Base-by-base conservation (phyloP, 1,284 basidiomycete species). In the Pholiota adiposa region DNA sequence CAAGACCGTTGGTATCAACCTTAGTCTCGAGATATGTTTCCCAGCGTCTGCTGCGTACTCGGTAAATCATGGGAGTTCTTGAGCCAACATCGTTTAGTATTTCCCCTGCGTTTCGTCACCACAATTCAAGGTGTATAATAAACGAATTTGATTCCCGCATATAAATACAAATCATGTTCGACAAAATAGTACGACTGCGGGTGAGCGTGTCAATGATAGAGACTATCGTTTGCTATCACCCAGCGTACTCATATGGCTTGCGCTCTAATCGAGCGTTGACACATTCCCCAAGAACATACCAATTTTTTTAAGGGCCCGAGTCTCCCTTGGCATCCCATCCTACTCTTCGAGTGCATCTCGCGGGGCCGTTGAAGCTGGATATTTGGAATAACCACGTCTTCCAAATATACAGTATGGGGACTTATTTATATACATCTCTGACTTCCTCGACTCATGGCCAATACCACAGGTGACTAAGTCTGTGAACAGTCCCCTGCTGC, bases 401-500 rank as follows among this genome's bases (percentile, higher is more conserved):
- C 25, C 21, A 18, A 19, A 23, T 53, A 34, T 34, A 34, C 12
- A 19, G 19, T 19, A 18, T 29, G 48, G 5, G 12, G 4, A 16
- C n/a, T 18, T 50, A 33, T 50, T 50, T 50, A 50, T 50, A 29
- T 23, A 12, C 25, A 12, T 7, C 27, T n/a, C 25, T 46, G 6
- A 29, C 31, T 34, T 31, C 46, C 23, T 50, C 8, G 21, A 23
- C 29, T 50, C 25, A 34, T 50, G 29, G 48, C 9, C 48, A 50
- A 19, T 19, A 34, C 16, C 48, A 50, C 48, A 50, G 48, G 48
- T 50, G 48, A 50, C 31, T 31, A 44, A 33, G 33, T 56, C 33
- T 56, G 46, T 50, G 54, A 56, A 56, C 18, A n/a, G 18, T n/a
- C 11, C 25, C 29, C 18, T 50, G 31, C 48, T 34, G 48, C 48